Evolutionary conservation across 1,139 yeast species (phyloP), one percentile per base, ranked within the genome.

Genomic region (Hansenula sp.): DNA sequence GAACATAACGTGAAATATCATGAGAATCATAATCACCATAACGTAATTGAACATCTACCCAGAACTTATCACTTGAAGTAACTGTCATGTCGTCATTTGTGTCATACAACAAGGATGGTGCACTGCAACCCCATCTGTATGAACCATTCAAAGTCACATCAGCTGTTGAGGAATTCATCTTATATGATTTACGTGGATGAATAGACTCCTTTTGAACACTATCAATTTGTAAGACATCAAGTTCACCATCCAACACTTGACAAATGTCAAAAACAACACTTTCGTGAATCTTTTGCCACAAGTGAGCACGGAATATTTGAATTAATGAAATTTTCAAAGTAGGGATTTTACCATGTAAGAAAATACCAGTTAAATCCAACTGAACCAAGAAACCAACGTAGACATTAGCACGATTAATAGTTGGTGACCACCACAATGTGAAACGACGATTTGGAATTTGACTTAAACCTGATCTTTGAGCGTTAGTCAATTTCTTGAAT

Each of bases 361-460:
- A 92, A 27, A 94, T 92, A 55, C 98, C 99, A 0, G 99, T 94
- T 55, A 94, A 70, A 65, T 94, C 99, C 34, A 94, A 71, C 61
- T 94, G 99, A 26, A 94, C 98, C 59, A 89, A 73, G 68, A 92
- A 94, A 28, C 99, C 99, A 44, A 94, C 97, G 57, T 94, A 94
- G 20, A 94, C 98, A 56, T 94, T 92, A 6, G 98, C 98, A 52
- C 99, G 77, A 55, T 94, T 94, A 51, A 94, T 94, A 1, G 99
- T 94, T 8, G 99, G 99, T 1, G 97, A 89, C 99, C 99, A 94
- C 99, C 99, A 94, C 34, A 94, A 68, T 0, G 98, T 94, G 59
- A 94, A 94, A 35, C 99, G 75, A 62, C 99, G 82, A 60, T 94
- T 94, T 4, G 99, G 99, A 55, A 94, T 92, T 65, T 94, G 99